Evolutionary conservation across 768 basidiomycete species (phyloP), one percentile per base, ranked within the genome.

Genomic region (Boletus reticulatus): DNA sequence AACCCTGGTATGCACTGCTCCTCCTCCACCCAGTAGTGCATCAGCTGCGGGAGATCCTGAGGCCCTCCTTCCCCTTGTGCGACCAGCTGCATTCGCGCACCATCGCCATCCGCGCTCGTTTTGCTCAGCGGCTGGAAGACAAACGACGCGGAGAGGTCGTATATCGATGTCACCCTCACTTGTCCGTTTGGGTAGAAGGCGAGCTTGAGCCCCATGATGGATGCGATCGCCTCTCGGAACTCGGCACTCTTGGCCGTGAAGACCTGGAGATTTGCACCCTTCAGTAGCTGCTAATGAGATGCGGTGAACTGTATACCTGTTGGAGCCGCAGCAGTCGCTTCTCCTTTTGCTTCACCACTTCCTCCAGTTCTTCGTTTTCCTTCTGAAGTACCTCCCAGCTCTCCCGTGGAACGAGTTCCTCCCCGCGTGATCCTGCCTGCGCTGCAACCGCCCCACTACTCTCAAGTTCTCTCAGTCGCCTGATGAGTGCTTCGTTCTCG

Each of bases 151-250:
- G 81, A 81, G 7, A 92, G 82, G 59, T 97, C 94, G 73, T 88
- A 98, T 62, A 92, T 80, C n/a, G 88, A 89, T 6, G 94, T 95
- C 57, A 97, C 85, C 20, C 91, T 82, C 47, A 98, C 88, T 62
- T 92, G 85, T 0, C 94, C 95, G 48, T 92, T 93, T 16, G 89
- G 90, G 66, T 91, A 91, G 68, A 98, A 97, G 2, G 88, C 87
- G 48, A 98, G 82, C 64, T 96, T 93, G 67, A 94, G 86, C 7
- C 95, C 96, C 0, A 98, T 81, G 47, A 98, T 88, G 0, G 89
- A 86, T 5, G 88, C 86, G 56, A 98, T 89, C 7, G 94, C 87
- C 67, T 95, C 92, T 38, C 91, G 84, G 76, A 98, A 96, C 66
- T 98, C 94, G 55, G 88, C 83, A 10, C 87, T 86, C 70, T 97